Base-by-base conservation (phyloP, 2,329 filamentous ascomycete genomes). In the Akanthomyces lecanii region DNA sequence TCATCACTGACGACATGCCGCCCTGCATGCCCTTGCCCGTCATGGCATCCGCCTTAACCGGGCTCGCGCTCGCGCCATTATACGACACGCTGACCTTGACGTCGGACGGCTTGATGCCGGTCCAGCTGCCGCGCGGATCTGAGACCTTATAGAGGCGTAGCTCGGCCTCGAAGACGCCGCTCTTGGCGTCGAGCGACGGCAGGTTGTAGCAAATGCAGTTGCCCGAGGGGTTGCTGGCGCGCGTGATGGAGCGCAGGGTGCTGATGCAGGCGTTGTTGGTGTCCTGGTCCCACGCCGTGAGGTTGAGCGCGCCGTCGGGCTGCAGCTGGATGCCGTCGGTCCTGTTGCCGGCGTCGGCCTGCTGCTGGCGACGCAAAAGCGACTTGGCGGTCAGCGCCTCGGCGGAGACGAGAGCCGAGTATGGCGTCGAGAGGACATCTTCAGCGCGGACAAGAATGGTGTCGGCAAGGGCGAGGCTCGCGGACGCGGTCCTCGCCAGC, bases 121-220 rank as follows among this genome's bases (percentile, higher is more conserved):
- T 72, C 66, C 87, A 89, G 4, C 71, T 73, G 38, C 78, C 85
- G 4, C 76, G 80, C 0, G 89, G 81, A 0, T 82, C 75, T 6
- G 85, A 86, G 53, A 93, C 76, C 73, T 88, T 86, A 76, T 87
- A 95, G 64, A 95, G 78, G 61, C 90, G 82, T 57, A 95, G 75
- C 72, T 95, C 91, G 36, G 90, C 90, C 74, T 90, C 84, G 72
- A 95, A 95, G 18, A 86, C 78, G 36, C 90, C 90, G 0, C 84
- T 87, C 5, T 75, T 74, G 68, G 84, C 85, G 76, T 94, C 83
- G 63, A 92, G 81, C 45, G 84, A 85, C 0, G 88, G 87, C 28
- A 96, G 75, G 72, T 95, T 96, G 78, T 94, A 95, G 82, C 91
- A 96, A 54, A 91, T 85, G 64, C 88, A 89, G 54, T 91, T 84